These are phyloP conservation scores for Seiridium cupressi DNA, from an alignment of 2,329 filamentous ascomycete genomes.

Conservation along the genomic window DNA sequence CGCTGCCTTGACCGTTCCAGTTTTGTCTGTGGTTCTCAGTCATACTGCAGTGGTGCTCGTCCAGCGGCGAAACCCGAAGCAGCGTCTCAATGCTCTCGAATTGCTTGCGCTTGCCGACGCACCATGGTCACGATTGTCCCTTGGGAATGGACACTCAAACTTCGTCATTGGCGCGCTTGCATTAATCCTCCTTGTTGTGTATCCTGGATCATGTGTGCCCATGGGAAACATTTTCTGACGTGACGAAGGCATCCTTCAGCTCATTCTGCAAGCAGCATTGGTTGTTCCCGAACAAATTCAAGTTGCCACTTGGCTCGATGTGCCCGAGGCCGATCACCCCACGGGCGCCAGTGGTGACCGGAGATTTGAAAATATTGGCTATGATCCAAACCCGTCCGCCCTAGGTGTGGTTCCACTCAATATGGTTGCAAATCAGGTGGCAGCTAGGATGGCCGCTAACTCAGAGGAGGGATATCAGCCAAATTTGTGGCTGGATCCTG, in stretches of 20 bases:
- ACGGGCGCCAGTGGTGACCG: neutral
- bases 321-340: neutral
- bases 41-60: neutral
- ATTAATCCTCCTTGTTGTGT: neutral
- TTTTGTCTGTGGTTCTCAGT: neutral
- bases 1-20: neutral
- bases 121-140: neutral
- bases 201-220: neutral
- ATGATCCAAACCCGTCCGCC: neutral
- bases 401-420: neutral
- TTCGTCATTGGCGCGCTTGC: neutral
- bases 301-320: neutral
- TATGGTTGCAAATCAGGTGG: neutral
- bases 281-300: neutral
- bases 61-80: neutral
- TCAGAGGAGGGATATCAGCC: neutral
- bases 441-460: neutral
- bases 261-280: neutral
- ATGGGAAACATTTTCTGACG: neutral
- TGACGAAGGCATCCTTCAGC: neutral
- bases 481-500: neutral
- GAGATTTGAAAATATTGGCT: neutral
- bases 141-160: neutral
- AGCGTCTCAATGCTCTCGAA: neutral
- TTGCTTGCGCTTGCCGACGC: neutral